A percentile compares a stretch with the other conserved stretches of the same genome.
These are phyloP conservation scores for Moricandia arvensis DNA, from an alignment of 345 rosid genomes.

Conservation along the genomic window DNA sequence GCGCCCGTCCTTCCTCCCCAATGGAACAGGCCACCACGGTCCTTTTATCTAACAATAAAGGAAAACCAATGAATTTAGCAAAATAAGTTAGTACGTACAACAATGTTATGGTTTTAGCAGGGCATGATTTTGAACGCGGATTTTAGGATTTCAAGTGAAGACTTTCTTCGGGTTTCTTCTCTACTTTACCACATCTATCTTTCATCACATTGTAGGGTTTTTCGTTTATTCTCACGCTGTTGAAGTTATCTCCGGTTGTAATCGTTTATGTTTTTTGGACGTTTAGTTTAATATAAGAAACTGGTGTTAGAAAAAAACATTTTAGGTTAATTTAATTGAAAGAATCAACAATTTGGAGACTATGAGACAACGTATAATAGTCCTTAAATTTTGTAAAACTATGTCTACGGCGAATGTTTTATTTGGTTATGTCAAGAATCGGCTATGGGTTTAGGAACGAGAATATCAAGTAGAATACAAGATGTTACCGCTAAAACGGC, in stretches of 20 bases:
- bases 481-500: slow-evolving; percentile 43
- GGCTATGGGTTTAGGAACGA: not conserved
- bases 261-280: no score
- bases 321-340: not conserved
- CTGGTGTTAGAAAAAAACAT: no score
- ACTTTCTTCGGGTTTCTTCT: no score
- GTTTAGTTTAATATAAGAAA: no score
- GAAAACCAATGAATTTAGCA: not conserved
- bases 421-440: not conserved
- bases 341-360: not conserved
- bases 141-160: no score
- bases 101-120: not conserved
- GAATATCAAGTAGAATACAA: not conserved
- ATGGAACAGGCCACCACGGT: slow-evolving; percentile 59
- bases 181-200: no score
- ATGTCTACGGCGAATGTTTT: no score
- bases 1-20: slow-evolving; percentile 63
- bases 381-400: no score
- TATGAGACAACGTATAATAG: not conserved
- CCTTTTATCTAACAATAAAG: slow-evolving; percentile 34
- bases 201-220: no score
- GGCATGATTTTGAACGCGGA: not conserved
- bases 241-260: no score
- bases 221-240: no score
- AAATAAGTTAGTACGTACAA: not conserved